Evolutionary conservation across 2,329 filamentous ascomycete genomes (phyloP), one percentile per base, ranked within the genome.

Genomic region (Talaromyces sp.): DNA sequence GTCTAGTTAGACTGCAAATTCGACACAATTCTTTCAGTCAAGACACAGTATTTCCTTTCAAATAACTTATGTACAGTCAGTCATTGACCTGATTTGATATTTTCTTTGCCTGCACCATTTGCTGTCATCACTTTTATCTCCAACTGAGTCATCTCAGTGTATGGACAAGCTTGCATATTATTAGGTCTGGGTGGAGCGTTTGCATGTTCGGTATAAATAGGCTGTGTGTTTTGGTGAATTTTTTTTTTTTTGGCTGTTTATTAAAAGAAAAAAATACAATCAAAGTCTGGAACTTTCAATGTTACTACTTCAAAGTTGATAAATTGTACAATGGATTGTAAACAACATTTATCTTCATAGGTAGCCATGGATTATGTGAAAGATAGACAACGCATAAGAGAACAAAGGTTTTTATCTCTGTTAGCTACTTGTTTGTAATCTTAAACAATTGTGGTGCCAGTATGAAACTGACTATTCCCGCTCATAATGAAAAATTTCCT

Each of bases 121-220:
- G 58, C 59, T 30, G 32, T 33, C 32, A 55, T 42, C 61, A 55
- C 39, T 39, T 52, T 60, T 32, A 15, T 53, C 4, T 53, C 11
- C 11, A 59, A 10, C 47, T 32, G 57, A 13, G 17, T 17, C 13
- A 1, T 57, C 53, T 59, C 52, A 47, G 58, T 52, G 39, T 62
- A 61, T 62, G 64, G 64, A 62, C 65, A 63, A 65, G 66, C 66
- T 63, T 68, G 69, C 69, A 68, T 62, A 64, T 62, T 56, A 59
- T 60, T 61, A 57, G 55, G 55, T 60, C 58, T 57, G 51, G 49
- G 49, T 30, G 49, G 49, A 53, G 49, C 49, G 49, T 53, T 53
- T 30, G 49, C 49, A 53, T 53, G 49, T 53, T 28, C 22, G 49
- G 49, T 30, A 28, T 53, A 28, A 17, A 53, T 53, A 53, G 49